Evolutionary conservation across 2,329 filamentous ascomycete genomes (phyloP), one percentile per base, ranked within the genome.

Genomic region (Alternaria sp.): DNA sequence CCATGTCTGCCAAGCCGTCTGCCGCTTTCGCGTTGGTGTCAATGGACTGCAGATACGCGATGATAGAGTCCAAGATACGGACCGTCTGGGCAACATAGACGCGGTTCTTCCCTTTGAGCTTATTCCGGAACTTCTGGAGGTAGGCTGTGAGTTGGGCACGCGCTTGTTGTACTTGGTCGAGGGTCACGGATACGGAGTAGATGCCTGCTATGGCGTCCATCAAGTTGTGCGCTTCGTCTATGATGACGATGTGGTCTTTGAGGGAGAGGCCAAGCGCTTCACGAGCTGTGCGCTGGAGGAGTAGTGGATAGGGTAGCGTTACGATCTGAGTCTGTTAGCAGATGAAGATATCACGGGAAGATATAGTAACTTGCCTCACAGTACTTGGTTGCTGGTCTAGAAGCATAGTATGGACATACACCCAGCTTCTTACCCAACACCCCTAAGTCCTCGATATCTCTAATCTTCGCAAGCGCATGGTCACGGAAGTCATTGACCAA

Each of bases 371-470:
- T 21, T 21, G 21, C 86, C 79, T 97, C 94, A 44, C 93, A 91
- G 10, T 90, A 87, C 17, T 90, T 89, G n/a, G 97, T 90, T 0
- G 92, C 91, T 3, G 91, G 87, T 52, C 96, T 87, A 0, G 95
- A 95, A n/a, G 95, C 94, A 80, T 99, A 99, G 78, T 99, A 99
- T 0, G 96, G 95, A 76, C 96, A 99, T 6, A 98, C 87, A 0
- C 90, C 88, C 30, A 97, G 84, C 54, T 90, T 87, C 72, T 90
- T 92, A 5, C 96, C 96, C 1, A 98, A 83, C 13, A 84, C 83
- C 19, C 90, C 90, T 43, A 98, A 84, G 72, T 99, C 96, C 78
- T 99, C 96, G 59, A 99, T 98, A 74, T 99, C 96, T 3, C 92
- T 91, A 8, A 99, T 87, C 0, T 88, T 93, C 1, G 96, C 93